Evolutionary conservation across 1,284 basidiomycete species (phyloP).

Genomic region (Fomes fomentarius): DNA sequence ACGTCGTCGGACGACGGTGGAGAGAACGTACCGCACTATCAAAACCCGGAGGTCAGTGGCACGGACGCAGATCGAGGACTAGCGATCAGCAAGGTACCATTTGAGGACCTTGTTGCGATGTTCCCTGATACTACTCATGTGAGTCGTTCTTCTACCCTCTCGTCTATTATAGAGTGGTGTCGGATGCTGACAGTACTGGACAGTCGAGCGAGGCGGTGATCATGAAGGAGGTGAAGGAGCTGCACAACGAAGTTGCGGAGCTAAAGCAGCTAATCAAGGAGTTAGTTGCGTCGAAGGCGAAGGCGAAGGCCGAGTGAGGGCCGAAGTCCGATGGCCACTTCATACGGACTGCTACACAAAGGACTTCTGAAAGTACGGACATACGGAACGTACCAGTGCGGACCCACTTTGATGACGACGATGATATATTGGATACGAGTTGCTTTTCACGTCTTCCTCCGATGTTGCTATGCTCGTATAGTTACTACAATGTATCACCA

Average conservation of each 20-base stretch:
- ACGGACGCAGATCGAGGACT: slow-evolving; percentile 55
- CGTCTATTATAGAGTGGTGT: not conserved
- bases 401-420: too few relatives aligned
- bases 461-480: too few relatives aligned
- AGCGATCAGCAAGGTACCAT: slow-evolving; percentile 76
- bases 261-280: slow-evolving; percentile 56
- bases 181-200: slow-evolving; percentile 15
- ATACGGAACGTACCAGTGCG: too few relatives aligned
- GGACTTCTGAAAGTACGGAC: too few relatives aligned
- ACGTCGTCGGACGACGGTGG: slow-evolving; percentile 66
- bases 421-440: too few relatives aligned
- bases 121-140: slow-evolving; percentile 82
- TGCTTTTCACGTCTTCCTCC: too few relatives aligned
- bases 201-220: slow-evolving; percentile 77
- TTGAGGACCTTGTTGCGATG: slow-evolving; percentile 71
- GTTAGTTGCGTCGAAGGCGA: slow-evolving; percentile 16
- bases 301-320: slow-evolving; percentile 3
- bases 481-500: not conserved
- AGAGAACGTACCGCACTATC: slow-evolving; percentile 56
- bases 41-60: slow-evolving; percentile 67
- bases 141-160: slow-evolving; percentile 29
- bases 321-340: too few relatives aligned
- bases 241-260: slow-evolving; percentile 60
- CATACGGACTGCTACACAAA: too few relatives aligned
- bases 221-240: slow-evolving; percentile 61